phyloP scores from a whole-genome alignment of 1,284 basidiomycete species.

The Rhodotorula sp. region DNA sequence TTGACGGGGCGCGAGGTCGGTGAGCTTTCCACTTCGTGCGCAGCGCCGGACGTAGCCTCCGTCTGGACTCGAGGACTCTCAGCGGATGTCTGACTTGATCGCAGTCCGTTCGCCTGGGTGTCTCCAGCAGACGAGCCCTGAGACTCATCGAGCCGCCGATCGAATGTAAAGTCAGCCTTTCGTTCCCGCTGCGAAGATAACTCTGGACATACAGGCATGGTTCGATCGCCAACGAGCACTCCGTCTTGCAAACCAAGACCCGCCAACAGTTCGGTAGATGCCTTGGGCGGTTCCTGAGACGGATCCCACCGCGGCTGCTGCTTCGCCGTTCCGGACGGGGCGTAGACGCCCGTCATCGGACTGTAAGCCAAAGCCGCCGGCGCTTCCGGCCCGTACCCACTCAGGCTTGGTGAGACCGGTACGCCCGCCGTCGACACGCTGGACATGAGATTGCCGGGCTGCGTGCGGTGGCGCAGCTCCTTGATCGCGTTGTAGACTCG shows the following conservation, averaged over 20 bases:
- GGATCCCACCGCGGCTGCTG: neutral
- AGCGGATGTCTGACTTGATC: no score
- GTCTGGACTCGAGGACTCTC: neutral
- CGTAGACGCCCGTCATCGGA: neutral
- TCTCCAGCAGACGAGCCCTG: no score
- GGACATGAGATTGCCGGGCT: conserved; percentile 49
- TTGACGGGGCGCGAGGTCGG: conserved; percentile 1
- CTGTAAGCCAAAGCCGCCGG: conserved; percentile 6
- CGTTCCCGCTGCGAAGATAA: neutral
- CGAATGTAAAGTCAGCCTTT: neutral
- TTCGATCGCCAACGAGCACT: neutral
- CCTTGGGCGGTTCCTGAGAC: neutral
- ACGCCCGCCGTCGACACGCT: conserved; percentile 3
- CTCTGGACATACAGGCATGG: neutral
- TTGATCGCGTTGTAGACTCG: conserved; percentile 91
- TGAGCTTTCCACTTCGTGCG: neutral
- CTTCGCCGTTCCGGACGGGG: no score
- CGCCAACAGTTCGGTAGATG: neutral
- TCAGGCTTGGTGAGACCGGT: conserved; percentile 13
- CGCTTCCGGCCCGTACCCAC: conserved; percentile 24
- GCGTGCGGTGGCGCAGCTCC: conserved; percentile 65
- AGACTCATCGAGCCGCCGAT: no score
- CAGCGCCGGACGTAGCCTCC: neutral
- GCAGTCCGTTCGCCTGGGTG: no score
- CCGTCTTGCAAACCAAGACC: neutral